Conservation (phyloP, 1,139 yeast genomes). For the Magnusiomyces ingens region DNA sequence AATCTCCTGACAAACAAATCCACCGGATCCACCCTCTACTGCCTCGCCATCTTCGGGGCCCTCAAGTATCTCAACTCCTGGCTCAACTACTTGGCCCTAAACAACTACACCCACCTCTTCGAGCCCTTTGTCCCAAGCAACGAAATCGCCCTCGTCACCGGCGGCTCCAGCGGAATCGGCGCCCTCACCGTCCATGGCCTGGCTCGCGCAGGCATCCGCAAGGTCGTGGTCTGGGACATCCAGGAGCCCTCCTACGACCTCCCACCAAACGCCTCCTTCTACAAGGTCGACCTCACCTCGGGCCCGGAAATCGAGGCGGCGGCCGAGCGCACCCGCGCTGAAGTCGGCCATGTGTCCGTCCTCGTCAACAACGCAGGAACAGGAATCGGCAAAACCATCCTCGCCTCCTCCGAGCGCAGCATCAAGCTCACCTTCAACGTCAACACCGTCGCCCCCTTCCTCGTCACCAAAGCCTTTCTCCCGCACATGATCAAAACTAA, state of each 20-base stretch:
- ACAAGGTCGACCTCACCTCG: constrained; percentile 37
- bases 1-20: neutral
- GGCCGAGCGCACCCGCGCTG: constrained; percentile 32
- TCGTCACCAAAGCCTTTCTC: constrained; percentile 55
- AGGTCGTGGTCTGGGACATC: constrained; percentile 14
- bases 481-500: constrained; percentile 51
- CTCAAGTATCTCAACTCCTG: constrained; percentile 8
- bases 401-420: constrained; percentile 46
- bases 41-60: constrained; percentile 4
- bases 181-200: constrained; percentile 10
- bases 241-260: constrained; percentile 4
- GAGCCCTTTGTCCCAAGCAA: constrained; percentile 5
- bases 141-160: constrained; percentile 15
- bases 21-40: neutral
- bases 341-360: constrained; percentile 49
- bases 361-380: constrained; percentile 70
- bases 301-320: constrained; percentile 35
- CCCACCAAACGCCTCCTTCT: constrained; percentile 9
- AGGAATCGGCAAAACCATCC: constrained; percentile 48
- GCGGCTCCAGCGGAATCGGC: constrained; percentile 17
- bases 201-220: constrained; percentile 4
- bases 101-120: constrained; percentile 8
- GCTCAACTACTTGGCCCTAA: constrained; percentile 9
- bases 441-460: constrained; percentile 56
- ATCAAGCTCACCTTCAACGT: constrained; percentile 52